Evolutionary conservation across 1,284 basidiomycete genomes (phyloP).

Genomic region (Leccinum ponderosum): DNA sequence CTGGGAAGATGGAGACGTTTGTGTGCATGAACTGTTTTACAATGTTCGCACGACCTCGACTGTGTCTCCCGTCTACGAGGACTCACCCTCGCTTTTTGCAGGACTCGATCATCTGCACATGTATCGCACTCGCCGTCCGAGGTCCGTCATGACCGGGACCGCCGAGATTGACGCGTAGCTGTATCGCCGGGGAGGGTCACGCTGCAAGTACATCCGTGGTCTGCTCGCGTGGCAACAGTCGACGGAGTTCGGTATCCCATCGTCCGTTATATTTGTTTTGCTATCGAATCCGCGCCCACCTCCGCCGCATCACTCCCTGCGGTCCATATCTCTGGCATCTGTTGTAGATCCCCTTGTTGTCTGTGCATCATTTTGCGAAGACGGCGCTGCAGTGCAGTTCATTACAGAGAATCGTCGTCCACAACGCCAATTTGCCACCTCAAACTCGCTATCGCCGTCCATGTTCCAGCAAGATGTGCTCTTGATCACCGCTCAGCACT

Average conservation of each 20-base stretch:
- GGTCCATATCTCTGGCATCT: conserved; percentile 17
- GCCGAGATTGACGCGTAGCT: conserved; percentile 19
- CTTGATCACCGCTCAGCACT: not conserved
- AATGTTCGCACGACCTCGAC: conserved; percentile 24
- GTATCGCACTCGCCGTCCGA: conserved; percentile 35
- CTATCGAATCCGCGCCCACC: conserved; percentile 15
- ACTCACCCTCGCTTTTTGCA: conserved; percentile 17
- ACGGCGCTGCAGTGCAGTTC: conserved; percentile 2
- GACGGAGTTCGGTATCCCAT: conserved; percentile 18
- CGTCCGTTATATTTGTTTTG: conserved; percentile 24
- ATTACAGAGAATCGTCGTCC: conserved; percentile 14
- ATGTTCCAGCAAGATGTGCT: conserved; percentile 3
- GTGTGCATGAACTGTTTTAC: conserved; percentile 34
- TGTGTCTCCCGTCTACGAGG: conserved; percentile 3
- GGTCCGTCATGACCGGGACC: conserved; percentile 27
- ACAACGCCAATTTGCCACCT: conserved; percentile 11
- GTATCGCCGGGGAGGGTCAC: conserved; percentile 24
- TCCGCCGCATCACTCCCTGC: conserved; percentile 14
- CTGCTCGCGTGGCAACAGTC: conserved; percentile 18
- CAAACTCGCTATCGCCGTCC: conserved; percentile 3
- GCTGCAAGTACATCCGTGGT: conserved; percentile 25
- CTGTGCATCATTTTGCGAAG: conserved; percentile 30
- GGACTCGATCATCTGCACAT: conserved; percentile 39
- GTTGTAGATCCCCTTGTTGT: conserved; percentile 21
- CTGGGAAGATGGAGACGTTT: conserved; percentile 35